phyloP scores from a whole-genome alignment of 805 yeast genomes.

The Candida andamanensis region DNA sequence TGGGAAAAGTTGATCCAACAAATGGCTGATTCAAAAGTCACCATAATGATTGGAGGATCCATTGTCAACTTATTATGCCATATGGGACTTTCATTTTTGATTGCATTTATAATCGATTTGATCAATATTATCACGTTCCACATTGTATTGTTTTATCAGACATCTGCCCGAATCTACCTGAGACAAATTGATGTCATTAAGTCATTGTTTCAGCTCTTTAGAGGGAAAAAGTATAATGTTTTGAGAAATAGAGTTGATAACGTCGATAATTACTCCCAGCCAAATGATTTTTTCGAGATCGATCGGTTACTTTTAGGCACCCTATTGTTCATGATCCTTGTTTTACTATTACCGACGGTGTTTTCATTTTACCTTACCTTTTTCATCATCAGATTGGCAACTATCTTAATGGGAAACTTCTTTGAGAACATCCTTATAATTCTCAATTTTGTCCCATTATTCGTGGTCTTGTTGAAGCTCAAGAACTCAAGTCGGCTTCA shows the following conservation, averaged over 20 bases:
- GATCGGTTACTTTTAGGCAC: conserved; percentile 90
- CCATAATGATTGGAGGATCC: neutral
- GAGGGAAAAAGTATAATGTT: conserved; percentile 84
- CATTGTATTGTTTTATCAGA: conserved; percentile 68
- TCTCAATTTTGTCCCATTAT: conserved; percentile 81
- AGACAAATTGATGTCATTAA: conserved; percentile 65
- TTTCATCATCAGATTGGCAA: conserved; percentile 51
- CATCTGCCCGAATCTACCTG: conserved; percentile 72
- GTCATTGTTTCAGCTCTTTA: conserved; percentile 76
- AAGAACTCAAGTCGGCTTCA: conserved; percentile 70
- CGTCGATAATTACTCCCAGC: conserved; percentile 43
- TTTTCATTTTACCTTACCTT: conserved; percentile 77
- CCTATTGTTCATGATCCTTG: conserved; percentile 70
- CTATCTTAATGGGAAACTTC: conserved; percentile 43
- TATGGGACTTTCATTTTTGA: conserved; percentile 62
- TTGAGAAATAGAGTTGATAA: conserved; percentile 82
- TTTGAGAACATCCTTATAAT: conserved; percentile 59
- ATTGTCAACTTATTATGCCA: conserved; percentile 20
- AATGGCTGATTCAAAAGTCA: conserved; percentile 1
- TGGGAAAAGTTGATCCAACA: conserved; percentile 38
- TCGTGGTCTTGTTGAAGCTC: conserved; percentile 69
- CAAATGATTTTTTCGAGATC: conserved; percentile 50
- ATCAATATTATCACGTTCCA: conserved; percentile 63
- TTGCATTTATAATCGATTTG: conserved; percentile 64
- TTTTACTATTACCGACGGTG: conserved; percentile 82